These are phyloP conservation scores for Melastoma malabathricum DNA, from an alignment of 345 rosid genomes.

Conservation along the genomic window DNA sequence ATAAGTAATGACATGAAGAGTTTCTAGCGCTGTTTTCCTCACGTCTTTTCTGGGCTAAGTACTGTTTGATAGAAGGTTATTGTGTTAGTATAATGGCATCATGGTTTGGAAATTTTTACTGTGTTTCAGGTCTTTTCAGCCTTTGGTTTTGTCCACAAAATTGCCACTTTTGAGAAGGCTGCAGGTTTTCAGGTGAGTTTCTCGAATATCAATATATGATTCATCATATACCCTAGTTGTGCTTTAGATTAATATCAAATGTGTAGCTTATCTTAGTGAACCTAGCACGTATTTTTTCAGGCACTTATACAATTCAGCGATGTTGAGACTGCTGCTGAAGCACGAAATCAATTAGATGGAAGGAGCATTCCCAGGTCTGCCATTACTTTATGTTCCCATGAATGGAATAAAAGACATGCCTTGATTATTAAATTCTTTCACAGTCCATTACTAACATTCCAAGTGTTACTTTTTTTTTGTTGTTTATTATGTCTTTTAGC, in stretches of 20 bases:
- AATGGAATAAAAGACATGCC: too few species aligned
- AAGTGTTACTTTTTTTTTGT: too few species aligned
- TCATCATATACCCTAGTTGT: slow-evolving; percentile 1
- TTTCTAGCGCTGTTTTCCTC: too few species aligned
- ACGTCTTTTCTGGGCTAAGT: background rate
- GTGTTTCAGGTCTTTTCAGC: slow-evolving; percentile 79
- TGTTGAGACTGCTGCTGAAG: slow-evolving; percentile 75
- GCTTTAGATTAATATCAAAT: background rate
- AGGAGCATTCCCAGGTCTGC: slow-evolving; percentile 84
- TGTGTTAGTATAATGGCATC: background rate
- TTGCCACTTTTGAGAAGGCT: slow-evolving; percentile 94
- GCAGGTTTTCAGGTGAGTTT: slow-evolving; percentile 82
- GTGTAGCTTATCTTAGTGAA: background rate
- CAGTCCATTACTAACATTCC: too few species aligned
- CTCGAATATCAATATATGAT: background rate
- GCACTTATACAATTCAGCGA: slow-evolving; percentile 89
- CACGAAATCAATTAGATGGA: slow-evolving; percentile 81
- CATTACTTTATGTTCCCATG: too few species aligned
- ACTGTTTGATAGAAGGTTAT: background rate
- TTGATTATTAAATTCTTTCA: too few species aligned
- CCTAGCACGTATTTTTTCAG: slow-evolving; percentile 23
- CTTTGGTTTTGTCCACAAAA: slow-evolving; percentile 94
- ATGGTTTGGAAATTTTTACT: slow-evolving; percentile 19
- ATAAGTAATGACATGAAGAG: too few species aligned
- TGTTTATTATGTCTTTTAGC: too few species aligned